Evolutionary conservation across 176 grass and related monocot species (phyloP), one percentile per base, ranked within the genome.

Genomic region (Thalia dealbata): DNA sequence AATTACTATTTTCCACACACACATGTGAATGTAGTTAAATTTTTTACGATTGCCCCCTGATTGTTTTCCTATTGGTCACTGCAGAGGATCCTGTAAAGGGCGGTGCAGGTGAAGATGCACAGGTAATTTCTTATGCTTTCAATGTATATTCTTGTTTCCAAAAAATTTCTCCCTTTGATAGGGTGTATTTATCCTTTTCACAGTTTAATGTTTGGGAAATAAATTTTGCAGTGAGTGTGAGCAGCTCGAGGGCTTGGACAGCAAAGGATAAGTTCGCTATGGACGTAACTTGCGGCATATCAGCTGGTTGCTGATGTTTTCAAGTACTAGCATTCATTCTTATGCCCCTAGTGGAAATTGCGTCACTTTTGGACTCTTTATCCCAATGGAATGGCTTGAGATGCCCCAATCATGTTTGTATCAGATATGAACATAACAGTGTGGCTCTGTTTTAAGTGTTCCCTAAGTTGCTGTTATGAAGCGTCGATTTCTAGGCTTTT

Each of bases 391-490:
- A 27, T 61, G 58, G n/a, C 23, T 61, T 26, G 58, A 61, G 25
- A 27, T 24, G 3, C 10, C 2, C 58, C 23, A 9, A 3, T 10
- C 23, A 10, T 24, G 58, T 10, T 24, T 22, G n/a, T 38, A 38
- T 38, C 32, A 24, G 21, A 12, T 61, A 8, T 10, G 10, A 61
- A 24, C 19, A 23, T 25, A 25, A 24, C 22, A 61, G 22, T 61
- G 19, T 26, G 21, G 56, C n/a, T 25, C 10, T 61, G 58, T 61
- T 26, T 61, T 61, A 22, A 24, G 21, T 61, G 58, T 38, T 38
- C 51, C 51, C 13, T 52, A 19, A 18, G 74, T 86, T 89, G 83
- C 66, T 83, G 86, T 18, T 52, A 50, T 38, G 32, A 38, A 38
- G 32, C 32, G 32, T 38, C 32, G 32, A 38, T 38, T 38, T 1